Base-by-base conservation (phyloP, 75 land plant species). In the Selaginella moellendorffii region DNA sequence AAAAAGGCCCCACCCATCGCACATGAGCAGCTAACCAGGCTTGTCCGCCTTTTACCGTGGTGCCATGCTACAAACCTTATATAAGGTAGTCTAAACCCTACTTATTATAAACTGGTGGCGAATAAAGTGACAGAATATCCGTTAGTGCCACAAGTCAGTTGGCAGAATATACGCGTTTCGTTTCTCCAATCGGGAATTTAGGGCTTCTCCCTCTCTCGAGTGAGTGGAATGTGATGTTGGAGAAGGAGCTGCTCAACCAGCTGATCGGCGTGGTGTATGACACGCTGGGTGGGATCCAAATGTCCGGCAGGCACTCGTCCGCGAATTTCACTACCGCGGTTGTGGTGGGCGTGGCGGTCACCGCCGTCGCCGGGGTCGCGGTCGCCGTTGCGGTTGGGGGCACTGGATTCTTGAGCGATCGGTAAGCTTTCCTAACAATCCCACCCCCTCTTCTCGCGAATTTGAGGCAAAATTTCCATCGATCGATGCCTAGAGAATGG, bases 311-410 rank as follows among this genome's bases (percentile, higher is more conserved):
- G 20, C 5, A 61, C 29, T 21, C 53, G 36, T 27, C 56, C 54
- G 1, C 1, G 21, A 23, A 53, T 67, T 46, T 63, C 56, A 65
- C 54, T 0, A 61, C 68, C 1, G 31, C 69, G 27, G 73, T 75
- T 51, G 77, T 63, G 14, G 77, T 75, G 1, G 77, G 77, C 12
- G 77, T 74, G 22, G 77, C 77, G 29, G 58, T 69, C 24, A 74
- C 76, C 18, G 76, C 76, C 19, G 67, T 74, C 29, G 76, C 76
- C 21, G 76, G 76, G 21, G 77, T 75, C 26, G 77, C 77, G 19
- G 73, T 75, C 28, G 77, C 77, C 0, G 68, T 65, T 31, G 77
- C 73, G 0, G 76, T 74, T 2, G 76, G 76, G 23, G 76, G 76
- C 1, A 63, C 63, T 29, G 27, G 68, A 42, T 64, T 71, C 56